A percentile compares a stretch with the other conserved stretches of the same genome.
Conservation (phyloP, 1,284 basidiomycete genomes). For the Pascua sp. region DNA sequence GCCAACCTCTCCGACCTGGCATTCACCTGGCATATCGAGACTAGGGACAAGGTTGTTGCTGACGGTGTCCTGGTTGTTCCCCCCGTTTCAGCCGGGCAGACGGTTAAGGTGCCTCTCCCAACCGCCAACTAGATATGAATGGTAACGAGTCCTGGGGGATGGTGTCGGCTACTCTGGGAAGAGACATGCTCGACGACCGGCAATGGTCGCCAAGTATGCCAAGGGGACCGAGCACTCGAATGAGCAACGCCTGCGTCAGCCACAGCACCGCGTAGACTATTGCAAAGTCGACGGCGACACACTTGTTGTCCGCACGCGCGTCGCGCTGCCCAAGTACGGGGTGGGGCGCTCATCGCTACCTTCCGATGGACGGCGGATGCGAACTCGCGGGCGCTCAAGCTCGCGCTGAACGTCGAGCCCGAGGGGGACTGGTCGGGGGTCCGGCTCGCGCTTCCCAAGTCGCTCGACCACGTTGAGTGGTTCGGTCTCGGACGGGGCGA, state of each 20-base stretch:
- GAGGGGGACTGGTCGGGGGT: slow-evolving; percentile 17
- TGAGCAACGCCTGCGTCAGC: not conserved
- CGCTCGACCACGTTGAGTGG: slow-evolving; percentile 7
- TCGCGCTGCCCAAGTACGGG: slow-evolving; percentile 7
- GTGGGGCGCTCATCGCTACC: slow-evolving; percentile 8
- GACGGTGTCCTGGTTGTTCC: slow-evolving; percentile 4
- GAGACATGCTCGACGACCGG: not conserved
- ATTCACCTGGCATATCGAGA: slow-evolving; percentile 18
- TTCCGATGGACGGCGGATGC: slow-evolving; percentile 4
- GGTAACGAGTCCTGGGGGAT: slow-evolving; percentile 1
- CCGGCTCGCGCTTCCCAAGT: slow-evolving; percentile 12
- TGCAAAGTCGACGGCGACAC: not conserved
- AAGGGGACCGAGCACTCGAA: not conserved
- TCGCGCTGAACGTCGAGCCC: slow-evolving; percentile 3
- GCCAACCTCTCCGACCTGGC: not conserved
- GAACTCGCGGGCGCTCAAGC: not conserved
- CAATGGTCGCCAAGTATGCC: slow-evolving; percentile 1
- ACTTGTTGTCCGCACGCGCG: slow-evolving; percentile 1
- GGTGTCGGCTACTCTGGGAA: slow-evolving; percentile 2
- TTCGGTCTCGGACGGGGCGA: slow-evolving; percentile 17
- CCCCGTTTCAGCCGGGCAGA: not conserved
- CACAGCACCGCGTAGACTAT: slow-evolving; percentile 2
- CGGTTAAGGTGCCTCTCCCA: slow-evolving; percentile 1
- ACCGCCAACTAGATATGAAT: no score
- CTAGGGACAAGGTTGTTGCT: slow-evolving; percentile 1